Evolutionary conservation across 139 green algal species (phyloP).

Genomic region (Coccomyxa sp.): DNA sequence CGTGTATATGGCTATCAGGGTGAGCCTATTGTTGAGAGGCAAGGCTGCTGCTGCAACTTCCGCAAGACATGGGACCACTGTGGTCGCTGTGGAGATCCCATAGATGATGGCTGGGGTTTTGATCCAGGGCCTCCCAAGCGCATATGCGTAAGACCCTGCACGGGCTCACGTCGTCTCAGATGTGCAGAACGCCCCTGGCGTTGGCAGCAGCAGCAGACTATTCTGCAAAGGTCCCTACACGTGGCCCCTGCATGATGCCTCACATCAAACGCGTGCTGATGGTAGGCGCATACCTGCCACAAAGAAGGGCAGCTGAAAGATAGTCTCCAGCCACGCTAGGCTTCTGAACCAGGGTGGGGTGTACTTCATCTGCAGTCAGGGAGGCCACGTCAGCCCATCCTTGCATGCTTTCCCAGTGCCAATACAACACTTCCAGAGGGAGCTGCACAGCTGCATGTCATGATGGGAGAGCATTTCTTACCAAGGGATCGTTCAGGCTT

Average conservation of each 20-base stretch:
- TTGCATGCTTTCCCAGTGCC: too few relatives aligned
- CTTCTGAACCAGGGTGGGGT: conserved; percentile 65
- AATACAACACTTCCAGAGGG: neutral
- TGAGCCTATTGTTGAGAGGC: neutral
- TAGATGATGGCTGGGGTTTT: conserved; percentile 68
- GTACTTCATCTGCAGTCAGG: conserved; percentile 34
- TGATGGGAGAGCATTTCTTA: conserved; percentile 22
- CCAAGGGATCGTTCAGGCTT: conserved; percentile 54
- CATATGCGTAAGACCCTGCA: neutral
- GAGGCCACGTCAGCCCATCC: neutral
- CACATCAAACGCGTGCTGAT: too few relatives aligned
- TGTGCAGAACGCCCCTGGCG: too few relatives aligned
- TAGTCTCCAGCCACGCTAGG: conserved; percentile 56
- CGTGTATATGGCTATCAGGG: conserved; percentile 42
- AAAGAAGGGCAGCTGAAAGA: conserved; percentile 77
- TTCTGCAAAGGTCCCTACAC: too few relatives aligned
- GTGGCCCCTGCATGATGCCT: too few relatives aligned
- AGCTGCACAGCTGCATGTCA: neutral
- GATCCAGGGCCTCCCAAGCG: conserved; percentile 55
- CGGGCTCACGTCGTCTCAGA: too few relatives aligned
- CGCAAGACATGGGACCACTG: conserved; percentile 65
- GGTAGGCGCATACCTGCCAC: conserved; percentile 52
- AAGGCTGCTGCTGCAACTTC: conserved; percentile 29
- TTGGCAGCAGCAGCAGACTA: too few relatives aligned
- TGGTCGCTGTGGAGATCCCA: conserved; percentile 53